Conservation (phyloP, 2,329 filamentous ascomycete species). For the Aspergillus costaricaensis region DNA sequence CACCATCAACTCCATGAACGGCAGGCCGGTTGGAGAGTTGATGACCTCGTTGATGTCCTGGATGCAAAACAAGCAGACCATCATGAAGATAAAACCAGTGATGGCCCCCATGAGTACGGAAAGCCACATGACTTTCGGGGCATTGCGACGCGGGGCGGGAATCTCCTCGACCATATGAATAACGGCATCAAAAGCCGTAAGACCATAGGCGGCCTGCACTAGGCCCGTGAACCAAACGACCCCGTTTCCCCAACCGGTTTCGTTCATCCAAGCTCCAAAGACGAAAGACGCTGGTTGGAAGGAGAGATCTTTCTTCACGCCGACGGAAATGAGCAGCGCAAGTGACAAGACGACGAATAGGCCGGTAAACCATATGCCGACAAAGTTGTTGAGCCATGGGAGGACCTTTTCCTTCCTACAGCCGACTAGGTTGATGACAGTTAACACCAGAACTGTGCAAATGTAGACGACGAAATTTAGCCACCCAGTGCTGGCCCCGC, state of each 20-base stretch:
- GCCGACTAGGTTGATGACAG: slow-evolving; percentile 53
- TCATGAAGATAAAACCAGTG: slow-evolving; percentile 56
- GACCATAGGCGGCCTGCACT: slow-evolving; percentile 58
- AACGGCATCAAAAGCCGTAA: slow-evolving; percentile 61
- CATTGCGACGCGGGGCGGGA: slow-evolving; percentile 54
- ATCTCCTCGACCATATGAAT: slow-evolving; percentile 63
- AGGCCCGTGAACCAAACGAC: slow-evolving; percentile 62
- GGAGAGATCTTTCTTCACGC: slow-evolving; percentile 44
- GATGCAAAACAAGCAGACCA: slow-evolving; percentile 55
- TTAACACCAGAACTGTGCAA: slow-evolving; percentile 52
- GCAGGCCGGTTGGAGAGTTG: slow-evolving; percentile 42
- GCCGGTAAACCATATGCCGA: slow-evolving; percentile 55
- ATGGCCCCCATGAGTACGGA: slow-evolving; percentile 53
- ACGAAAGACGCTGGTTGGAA: slow-evolving; percentile 56
- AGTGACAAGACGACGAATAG: slow-evolving; percentile 57
- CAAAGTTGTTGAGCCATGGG: slow-evolving; percentile 59
- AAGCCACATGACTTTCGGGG: slow-evolving; percentile 56
- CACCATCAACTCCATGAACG: slow-evolving; percentile 54
- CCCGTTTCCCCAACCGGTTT: slow-evolving; percentile 56
- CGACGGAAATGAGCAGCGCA: slow-evolving; percentile 56
- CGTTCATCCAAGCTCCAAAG: slow-evolving; percentile 55
- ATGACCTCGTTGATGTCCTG: slow-evolving; percentile 49
- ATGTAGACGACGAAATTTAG: slow-evolving; percentile 59
- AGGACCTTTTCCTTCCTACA: slow-evolving; percentile 53
- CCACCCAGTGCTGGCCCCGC: slow-evolving; percentile 51